Percentiles rank a stretch among this genome's conserved stretches.
These are phyloP conservation scores for Massarina eburnea DNA, from an alignment of 2,329 filamentous ascomycete species.

Conservation along the genomic window DNA sequence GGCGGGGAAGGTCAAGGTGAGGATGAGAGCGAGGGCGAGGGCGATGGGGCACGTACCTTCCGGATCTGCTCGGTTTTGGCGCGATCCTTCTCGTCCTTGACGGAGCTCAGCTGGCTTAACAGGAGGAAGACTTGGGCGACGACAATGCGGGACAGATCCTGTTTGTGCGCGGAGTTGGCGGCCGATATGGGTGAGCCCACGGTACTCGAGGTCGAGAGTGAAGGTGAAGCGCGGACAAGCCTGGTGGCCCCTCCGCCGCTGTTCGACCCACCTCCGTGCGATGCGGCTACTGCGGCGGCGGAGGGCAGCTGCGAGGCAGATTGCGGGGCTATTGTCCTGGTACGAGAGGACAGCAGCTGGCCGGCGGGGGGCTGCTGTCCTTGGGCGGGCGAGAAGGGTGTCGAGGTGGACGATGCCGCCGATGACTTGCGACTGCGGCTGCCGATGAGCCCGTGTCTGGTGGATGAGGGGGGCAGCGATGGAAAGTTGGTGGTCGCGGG, in stretches of 20 bases:
- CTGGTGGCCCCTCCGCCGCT: slow-evolving; percentile 59
- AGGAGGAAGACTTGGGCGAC: slow-evolving; percentile 94
- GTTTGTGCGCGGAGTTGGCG: slow-evolving; percentile 48
- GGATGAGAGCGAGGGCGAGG: no score
- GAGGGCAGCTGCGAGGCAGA: slow-evolving; percentile 57
- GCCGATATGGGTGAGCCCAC: slow-evolving; percentile 56
- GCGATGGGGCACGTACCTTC: slow-evolving; percentile 66
- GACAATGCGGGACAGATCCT: slow-evolving; percentile 80
- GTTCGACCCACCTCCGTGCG: slow-evolving; percentile 54
- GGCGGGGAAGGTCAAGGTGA: not conserved
- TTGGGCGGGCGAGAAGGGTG: slow-evolving; percentile 57
- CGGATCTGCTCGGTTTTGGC: slow-evolving; percentile 89
- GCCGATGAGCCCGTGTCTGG: slow-evolving; percentile 10
- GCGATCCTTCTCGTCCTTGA: slow-evolving; percentile 91
- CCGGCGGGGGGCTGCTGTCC: slow-evolving; percentile 56
- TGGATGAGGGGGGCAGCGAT: slow-evolving; percentile 52
- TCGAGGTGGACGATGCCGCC: slow-evolving; percentile 56
- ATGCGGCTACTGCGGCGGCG: slow-evolving; percentile 54
- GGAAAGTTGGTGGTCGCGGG: slow-evolving; percentile 57
- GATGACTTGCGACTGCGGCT: slow-evolving; percentile 53
- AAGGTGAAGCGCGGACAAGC: slow-evolving; percentile 62
- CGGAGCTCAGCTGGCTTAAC: slow-evolving; percentile 68
- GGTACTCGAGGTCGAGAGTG: slow-evolving; percentile 58
- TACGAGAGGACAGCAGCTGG: slow-evolving; percentile 59
- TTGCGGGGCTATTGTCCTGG: slow-evolving; percentile 58